Conservation (phyloP, 1,284 basidiomycete genomes). For the Puccinia brachypodii region DNA sequence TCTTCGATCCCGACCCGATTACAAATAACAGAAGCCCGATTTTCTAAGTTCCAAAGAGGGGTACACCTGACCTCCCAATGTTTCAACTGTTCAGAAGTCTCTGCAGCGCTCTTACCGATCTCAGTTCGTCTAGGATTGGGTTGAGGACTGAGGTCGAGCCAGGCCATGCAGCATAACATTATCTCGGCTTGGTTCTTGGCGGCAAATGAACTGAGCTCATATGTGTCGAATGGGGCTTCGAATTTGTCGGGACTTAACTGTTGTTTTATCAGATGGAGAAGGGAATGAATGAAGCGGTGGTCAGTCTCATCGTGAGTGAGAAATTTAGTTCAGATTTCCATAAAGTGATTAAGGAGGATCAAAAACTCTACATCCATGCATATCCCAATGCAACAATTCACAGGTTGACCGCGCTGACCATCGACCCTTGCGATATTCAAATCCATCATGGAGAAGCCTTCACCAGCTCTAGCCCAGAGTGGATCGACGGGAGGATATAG, state of each 20-base stretch:
- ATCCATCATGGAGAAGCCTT: constrained; percentile 26
- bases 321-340: not conserved
- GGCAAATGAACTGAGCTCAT: constrained; percentile 39
- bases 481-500: constrained; percentile 45
- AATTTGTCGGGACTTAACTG: constrained; percentile 31
- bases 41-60: constrained; percentile 21
- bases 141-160: constrained; percentile 21
- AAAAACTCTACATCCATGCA: constrained; percentile 45
- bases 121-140: constrained; percentile 22
- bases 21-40: constrained; percentile 25
- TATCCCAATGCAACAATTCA: constrained; percentile 43
- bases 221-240: constrained; percentile 44
- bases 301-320: not conserved
- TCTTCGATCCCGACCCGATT: constrained; percentile 32
- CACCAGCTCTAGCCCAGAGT: constrained; percentile 43
- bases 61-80: constrained; percentile 39
- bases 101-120: constrained; percentile 27
- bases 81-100: constrained; percentile 8
- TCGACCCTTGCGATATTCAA: constrained; percentile 26
- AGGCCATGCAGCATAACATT: constrained; percentile 40
- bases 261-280: not conserved
- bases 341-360: no score
- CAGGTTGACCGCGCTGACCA: not conserved
- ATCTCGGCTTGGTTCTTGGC: constrained; percentile 28
- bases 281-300: not conserved